phyloP scores from a whole-genome alignment of 148 eudicot species.

The Nepenthes mirabilis region DNA sequence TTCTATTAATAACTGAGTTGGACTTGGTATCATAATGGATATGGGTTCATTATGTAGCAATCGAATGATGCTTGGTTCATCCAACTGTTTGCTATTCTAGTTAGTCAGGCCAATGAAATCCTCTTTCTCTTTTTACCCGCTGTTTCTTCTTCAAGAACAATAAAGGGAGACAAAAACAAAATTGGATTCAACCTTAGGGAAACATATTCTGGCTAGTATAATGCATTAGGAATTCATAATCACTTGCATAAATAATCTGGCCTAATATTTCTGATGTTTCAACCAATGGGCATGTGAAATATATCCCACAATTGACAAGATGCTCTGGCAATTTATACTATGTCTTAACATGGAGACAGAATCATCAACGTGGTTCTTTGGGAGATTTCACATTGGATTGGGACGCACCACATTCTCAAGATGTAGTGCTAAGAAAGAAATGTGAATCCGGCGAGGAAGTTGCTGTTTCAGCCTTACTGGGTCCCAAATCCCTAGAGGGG shows the following conservation, averaged over 20 bases:
- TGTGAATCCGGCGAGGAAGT: conserved; percentile 72
- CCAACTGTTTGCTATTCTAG: too few species aligned
- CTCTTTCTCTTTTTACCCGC: too few species aligned
- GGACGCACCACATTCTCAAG: conserved; percentile 56
- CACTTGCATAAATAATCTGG: background rate
- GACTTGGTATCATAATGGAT: too few species aligned
- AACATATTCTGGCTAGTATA: too few species aligned
- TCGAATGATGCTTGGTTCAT: background rate
- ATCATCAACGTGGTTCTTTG: conserved; percentile 32
- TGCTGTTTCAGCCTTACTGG: conserved; percentile 71
- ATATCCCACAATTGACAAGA: background rate
- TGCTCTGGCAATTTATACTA: background rate
- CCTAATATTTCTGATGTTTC: too few species aligned
- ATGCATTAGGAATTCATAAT: background rate
- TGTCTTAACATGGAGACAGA: conserved; percentile 26
- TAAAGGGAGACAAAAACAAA: too few species aligned
- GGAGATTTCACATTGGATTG: conserved; percentile 68
- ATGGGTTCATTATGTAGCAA: background rate
- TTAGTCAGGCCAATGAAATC: too few species aligned
- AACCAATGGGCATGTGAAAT: background rate
- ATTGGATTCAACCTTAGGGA: too few species aligned
- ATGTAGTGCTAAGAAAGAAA: conserved; percentile 56
- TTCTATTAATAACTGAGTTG: too few species aligned
- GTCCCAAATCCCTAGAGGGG: conserved; percentile 15
- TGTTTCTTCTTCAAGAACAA: too few species aligned